Evolutionary conservation across 768 basidiomycete species (phyloP).

Genomic region (Mycena capillaripes): DNA sequence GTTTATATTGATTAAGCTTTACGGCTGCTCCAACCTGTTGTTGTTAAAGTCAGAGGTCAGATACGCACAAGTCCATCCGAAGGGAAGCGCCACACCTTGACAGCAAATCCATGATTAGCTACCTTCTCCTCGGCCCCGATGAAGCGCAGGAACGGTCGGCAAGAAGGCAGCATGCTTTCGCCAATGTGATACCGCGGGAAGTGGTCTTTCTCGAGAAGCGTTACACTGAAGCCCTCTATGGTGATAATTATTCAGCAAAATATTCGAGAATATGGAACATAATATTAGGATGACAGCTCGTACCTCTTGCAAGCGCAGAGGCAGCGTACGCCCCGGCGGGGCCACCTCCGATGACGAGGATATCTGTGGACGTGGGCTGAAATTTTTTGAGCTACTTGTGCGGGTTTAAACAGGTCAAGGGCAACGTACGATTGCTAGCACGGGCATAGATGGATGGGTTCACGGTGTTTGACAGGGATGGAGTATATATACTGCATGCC

Average conservation of each 20-base stretch:
- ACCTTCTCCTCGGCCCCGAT: constrained; percentile 54
- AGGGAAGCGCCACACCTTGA: constrained; percentile 44
- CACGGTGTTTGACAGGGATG: not conserved
- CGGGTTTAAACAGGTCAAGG: too few species aligned
- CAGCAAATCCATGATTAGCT: constrained; percentile 46
- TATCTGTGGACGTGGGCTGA: constrained; percentile 13
- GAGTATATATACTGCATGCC: not conserved
- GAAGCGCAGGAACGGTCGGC: constrained; percentile 50
- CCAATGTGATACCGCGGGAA: constrained; percentile 56
- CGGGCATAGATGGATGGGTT: not conserved
- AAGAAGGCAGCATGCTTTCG: constrained; percentile 54
- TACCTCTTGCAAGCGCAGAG: constrained; percentile 37
- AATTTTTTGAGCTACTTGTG: not conserved
- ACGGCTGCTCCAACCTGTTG: constrained; percentile 55
- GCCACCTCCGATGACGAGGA: constrained; percentile 40
- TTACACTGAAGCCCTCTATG: constrained; percentile 45
- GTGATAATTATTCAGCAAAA: constrained; percentile 1
- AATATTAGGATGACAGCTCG: not conserved
- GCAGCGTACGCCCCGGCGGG: constrained; percentile 49
- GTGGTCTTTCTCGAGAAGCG: constrained; percentile 43
- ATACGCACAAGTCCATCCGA: too few species aligned
- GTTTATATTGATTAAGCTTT: constrained; percentile 53
- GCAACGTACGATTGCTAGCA: not conserved
- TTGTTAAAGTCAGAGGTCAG: not conserved
- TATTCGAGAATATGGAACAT: not conserved